These are phyloP conservation scores for Kondoa malvinella DNA, from an alignment of 768 basidiomycete genomes.

Conservation along the genomic window DNA sequence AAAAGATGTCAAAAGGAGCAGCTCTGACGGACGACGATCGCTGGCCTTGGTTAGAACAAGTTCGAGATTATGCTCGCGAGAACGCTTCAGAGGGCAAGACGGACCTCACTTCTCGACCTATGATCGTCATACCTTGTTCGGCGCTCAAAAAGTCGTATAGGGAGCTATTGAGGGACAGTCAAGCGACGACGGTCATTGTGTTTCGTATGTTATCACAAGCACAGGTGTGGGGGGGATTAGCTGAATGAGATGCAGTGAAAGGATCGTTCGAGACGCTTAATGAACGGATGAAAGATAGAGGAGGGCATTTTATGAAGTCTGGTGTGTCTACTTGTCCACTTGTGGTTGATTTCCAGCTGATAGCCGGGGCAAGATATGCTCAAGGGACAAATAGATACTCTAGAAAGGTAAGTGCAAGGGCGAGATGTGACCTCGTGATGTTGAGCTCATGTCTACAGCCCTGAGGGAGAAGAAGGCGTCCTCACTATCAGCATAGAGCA, in stretches of 20 bases:
- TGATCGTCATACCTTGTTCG: constrained; percentile 73
- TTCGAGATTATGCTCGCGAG: constrained; percentile 36
- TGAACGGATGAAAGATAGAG: constrained; percentile 29
- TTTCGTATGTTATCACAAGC: constrained; percentile 35
- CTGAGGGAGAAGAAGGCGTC: constrained; percentile 32
- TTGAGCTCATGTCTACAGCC: constrained; percentile 50
- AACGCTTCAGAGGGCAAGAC: constrained; percentile 20
- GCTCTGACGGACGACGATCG: constrained; percentile 69
- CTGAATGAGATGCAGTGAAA: constrained; percentile 17
- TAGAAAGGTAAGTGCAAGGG: background rate
- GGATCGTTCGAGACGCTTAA: constrained; percentile 29
- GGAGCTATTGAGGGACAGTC: constrained; percentile 53
- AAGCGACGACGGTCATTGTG: constrained; percentile 48
- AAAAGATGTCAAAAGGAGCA: constrained; percentile 64
- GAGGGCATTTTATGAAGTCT: constrained; percentile 30
- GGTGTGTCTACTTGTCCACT: constrained; percentile 7
- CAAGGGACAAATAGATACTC: constrained; percentile 43
- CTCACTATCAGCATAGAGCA: constrained; percentile 13
- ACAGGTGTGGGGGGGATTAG: background rate
- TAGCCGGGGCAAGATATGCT: too few species aligned
- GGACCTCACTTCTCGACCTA: constrained; percentile 28
- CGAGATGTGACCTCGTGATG: constrained; percentile 41
- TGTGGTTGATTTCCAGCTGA: too few species aligned
- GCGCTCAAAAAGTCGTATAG: constrained; percentile 67
- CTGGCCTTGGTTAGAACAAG: constrained; percentile 62